Percentiles rank a stretch among this genome's conserved stretches.
These are phyloP conservation scores for Plenodomus biglobosus DNA, from an alignment of 2,329 filamentous ascomycete genomes.

Conservation along the genomic window DNA sequence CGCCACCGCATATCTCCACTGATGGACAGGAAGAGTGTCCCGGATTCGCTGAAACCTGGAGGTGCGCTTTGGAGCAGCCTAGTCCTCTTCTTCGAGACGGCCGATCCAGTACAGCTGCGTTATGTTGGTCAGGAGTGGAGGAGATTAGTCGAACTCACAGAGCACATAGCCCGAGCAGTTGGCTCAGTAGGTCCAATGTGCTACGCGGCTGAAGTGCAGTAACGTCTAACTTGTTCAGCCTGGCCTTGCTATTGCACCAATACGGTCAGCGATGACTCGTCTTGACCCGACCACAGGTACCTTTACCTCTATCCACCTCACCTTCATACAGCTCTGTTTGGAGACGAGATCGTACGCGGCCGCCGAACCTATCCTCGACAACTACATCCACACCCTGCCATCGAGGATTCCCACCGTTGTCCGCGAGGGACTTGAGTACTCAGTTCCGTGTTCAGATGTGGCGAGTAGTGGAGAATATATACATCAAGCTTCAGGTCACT, in stretches of 20 bases:
- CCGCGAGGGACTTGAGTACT: conserved; percentile 42
- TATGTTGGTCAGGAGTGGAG: conserved; percentile 55
- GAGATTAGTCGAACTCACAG: conserved; percentile 47
- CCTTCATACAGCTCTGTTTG: conserved; percentile 60
- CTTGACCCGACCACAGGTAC: conserved; percentile 68
- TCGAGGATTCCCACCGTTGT: conserved; percentile 35
- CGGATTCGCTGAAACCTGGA: conserved; percentile 48
- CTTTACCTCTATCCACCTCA: conserved; percentile 65
- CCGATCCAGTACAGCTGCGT: conserved; percentile 58
- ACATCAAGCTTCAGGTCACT: conserved; percentile 60
- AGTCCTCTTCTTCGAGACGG: conserved; percentile 51
- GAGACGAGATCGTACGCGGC: conserved; percentile 56
- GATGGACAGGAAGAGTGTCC: conserved; percentile 42
- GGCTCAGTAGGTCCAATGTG: conserved; percentile 32
- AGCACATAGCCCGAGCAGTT: conserved; percentile 34
- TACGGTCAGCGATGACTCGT: conserved; percentile 59
- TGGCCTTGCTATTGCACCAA: conserved; percentile 41
- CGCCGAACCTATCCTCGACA: conserved; percentile 64
- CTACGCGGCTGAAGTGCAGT: not conserved
- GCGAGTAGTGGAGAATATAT: conserved; percentile 60
- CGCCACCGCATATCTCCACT: conserved; percentile 49
- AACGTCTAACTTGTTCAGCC: conserved; percentile 26
- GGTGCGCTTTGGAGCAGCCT: conserved; percentile 54
- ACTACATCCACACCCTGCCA: conserved; percentile 67
- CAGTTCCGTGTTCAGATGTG: conserved; percentile 46